phyloP scores from a whole-genome alignment of 768 basidiomycete genomes.

The Leucocoprinus leucothites region DNA sequence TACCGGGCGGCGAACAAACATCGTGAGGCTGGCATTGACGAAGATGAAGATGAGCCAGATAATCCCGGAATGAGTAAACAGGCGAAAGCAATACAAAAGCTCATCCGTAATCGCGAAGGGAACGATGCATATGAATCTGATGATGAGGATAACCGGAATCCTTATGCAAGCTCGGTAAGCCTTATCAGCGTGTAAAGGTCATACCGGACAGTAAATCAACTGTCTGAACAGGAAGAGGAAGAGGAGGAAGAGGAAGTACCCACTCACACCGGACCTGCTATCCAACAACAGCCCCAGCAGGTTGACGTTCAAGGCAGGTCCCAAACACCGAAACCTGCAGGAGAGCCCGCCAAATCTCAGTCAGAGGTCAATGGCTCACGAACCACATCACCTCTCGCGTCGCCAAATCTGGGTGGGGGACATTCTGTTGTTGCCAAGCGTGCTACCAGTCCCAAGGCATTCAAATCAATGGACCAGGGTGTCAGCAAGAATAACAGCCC shows the following conservation, averaged over 20 bases:
- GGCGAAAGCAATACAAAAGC: constrained; percentile 80
- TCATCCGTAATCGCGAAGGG: constrained; percentile 82
- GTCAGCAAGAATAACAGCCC: constrained; percentile 52
- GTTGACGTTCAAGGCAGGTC: constrained; percentile 41
- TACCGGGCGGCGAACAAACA: constrained; percentile 76
- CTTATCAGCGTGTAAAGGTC: background rate
- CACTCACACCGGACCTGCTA: constrained; percentile 36
- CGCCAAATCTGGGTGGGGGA: constrained; percentile 61
- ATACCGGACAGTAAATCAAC: constrained; percentile 7
- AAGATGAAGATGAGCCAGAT: constrained; percentile 77
- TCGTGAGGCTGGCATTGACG: constrained; percentile 66
- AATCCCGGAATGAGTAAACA: constrained; percentile 57
- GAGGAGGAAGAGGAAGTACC: constrained; percentile 69
- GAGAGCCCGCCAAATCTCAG: constrained; percentile 27
- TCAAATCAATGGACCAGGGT: constrained; percentile 29
- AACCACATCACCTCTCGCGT: constrained; percentile 55
- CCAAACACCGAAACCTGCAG: constrained; percentile 38
- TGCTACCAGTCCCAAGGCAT: constrained; percentile 64
- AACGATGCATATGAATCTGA: constrained; percentile 80
- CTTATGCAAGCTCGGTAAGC: constrained; percentile 76
- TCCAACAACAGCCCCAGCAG: constrained; percentile 47
- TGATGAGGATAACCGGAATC: constrained; percentile 74
- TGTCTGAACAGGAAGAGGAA: constrained; percentile 52
- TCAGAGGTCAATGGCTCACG: constrained; percentile 40
- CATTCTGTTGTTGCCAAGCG: constrained; percentile 81